phyloP scores from a whole-genome alignment of 805 yeast species.

The Tetrapisispora taiwanensis region DNA sequence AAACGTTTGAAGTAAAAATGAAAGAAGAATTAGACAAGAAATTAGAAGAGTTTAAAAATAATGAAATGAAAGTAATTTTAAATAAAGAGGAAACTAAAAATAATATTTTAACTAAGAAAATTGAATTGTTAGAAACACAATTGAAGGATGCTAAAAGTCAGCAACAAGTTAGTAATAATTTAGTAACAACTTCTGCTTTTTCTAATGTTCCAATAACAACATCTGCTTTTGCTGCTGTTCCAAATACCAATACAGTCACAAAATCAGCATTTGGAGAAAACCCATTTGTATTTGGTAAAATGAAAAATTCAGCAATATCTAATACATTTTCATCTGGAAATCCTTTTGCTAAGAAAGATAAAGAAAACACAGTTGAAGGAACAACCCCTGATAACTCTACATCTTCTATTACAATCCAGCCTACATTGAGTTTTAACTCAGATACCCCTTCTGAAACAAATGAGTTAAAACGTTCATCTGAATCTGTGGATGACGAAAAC shows the following conservation, averaged over 20 bases:
- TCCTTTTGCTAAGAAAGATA: not conserved
- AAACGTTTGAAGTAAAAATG: constrained; percentile 10
- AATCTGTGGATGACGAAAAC: constrained; percentile 3
- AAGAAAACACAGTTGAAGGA: not conserved
- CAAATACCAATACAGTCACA: too few species aligned
- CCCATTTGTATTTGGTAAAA: not conserved
- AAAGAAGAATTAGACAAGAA: constrained; percentile 22
- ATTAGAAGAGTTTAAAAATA: constrained; percentile 8
- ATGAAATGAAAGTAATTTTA: constrained; percentile 20
- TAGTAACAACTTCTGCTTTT: not conserved
- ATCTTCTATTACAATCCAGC: constrained; percentile 1
- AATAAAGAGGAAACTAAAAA: constrained; percentile 26
- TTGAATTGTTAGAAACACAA: constrained; percentile 22
- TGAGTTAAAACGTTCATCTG: constrained; percentile 10
- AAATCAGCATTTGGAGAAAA: not conserved
- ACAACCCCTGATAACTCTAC: not conserved
- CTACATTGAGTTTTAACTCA: constrained; percentile 1
- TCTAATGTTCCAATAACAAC: not conserved
- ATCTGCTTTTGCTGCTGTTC: not conserved
- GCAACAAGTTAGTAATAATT: constrained; percentile 3
- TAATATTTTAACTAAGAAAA: constrained; percentile 22
- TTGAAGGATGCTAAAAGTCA: constrained; percentile 14
- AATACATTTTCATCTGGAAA: not conserved
- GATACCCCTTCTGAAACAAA: constrained; percentile 4
- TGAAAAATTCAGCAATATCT: not conserved